Percentiles rank a stretch among this genome's conserved stretches.
These are phyloP conservation scores for Drechslerella dactyloides DNA, from an alignment of 2,329 filamentous ascomycete genomes.

Conservation along the genomic window DNA sequence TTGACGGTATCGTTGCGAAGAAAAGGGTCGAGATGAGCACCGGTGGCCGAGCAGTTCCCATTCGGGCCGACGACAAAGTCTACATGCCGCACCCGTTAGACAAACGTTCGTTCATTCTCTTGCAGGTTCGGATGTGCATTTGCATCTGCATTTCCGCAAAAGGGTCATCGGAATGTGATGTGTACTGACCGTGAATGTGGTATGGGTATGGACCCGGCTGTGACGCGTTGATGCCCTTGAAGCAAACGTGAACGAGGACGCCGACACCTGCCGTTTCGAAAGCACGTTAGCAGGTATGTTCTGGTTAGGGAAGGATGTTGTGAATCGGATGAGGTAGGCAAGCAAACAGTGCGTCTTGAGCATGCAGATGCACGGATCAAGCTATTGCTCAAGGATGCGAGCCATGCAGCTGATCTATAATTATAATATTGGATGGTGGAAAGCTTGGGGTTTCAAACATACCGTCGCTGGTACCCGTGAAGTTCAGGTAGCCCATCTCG, in stretches of 20 bases:
- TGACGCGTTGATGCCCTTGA: conserved; percentile 13
- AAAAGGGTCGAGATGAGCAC: conserved; percentile 74
- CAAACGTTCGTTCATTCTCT: no score
- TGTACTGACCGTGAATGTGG: conserved; percentile 39
- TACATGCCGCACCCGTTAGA: conserved; percentile 2
- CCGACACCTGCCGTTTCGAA: conserved; percentile 20
- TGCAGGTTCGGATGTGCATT: no score
- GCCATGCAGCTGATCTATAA: not conserved
- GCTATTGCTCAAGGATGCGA: no score
- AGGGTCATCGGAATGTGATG: not conserved
- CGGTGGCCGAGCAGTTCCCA: conserved; percentile 72
- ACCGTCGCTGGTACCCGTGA: conserved; percentile 38
- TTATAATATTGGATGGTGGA: not conserved
- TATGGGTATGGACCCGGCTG: conserved; percentile 44
- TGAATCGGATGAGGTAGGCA: no score
- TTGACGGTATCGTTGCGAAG: conserved; percentile 67
- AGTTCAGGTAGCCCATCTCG: conserved; percentile 26
- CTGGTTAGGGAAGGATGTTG: not conserved
- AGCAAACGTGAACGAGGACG: conserved; percentile 27
- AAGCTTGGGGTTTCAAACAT: conserved; percentile 4
- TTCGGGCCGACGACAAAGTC: conserved; percentile 22
- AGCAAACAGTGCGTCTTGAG: no score
- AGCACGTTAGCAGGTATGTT: not conserved
- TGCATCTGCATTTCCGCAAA: not conserved
- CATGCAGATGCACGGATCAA: not conserved